Evolutionary conservation across 2,329 filamentous ascomycete species (phyloP).

Genomic region (Samsoniella hepiali): DNA sequence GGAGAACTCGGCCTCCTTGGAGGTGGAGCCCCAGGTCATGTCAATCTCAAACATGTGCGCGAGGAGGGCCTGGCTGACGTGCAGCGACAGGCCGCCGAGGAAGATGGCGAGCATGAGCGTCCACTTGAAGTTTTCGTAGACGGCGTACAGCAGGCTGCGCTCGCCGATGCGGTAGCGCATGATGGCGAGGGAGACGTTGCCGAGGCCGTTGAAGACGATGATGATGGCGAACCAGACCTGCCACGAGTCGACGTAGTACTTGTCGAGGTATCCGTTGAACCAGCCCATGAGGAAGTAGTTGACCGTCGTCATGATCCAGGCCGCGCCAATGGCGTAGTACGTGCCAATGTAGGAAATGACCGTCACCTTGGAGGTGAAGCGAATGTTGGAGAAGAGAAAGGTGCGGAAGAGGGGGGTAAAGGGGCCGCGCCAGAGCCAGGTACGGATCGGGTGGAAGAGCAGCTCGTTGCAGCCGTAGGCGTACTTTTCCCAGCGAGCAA

Average conservation of each 20-base stretch:
- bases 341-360: slow-evolving; percentile 70
- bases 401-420: slow-evolving; percentile 62
- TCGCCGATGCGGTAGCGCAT: slow-evolving; percentile 61
- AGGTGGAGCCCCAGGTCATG: slow-evolving; percentile 52
- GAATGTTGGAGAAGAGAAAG: slow-evolving; percentile 60
- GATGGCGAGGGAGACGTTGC: slow-evolving; percentile 58
- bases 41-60: slow-evolving; percentile 42
- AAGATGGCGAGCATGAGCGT: slow-evolving; percentile 51
- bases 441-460: slow-evolving; percentile 63
- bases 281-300: slow-evolving; percentile 73
- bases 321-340: slow-evolving; percentile 67
- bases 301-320: slow-evolving; percentile 61
- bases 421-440: slow-evolving; percentile 60
- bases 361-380: slow-evolving; percentile 64
- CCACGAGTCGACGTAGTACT: slow-evolving; percentile 66
- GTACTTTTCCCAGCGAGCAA: slow-evolving; percentile 71
- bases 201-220: slow-evolving; percentile 61
- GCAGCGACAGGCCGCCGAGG: slow-evolving; percentile 42
- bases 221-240: slow-evolving; percentile 61
- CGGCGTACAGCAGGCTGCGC: slow-evolving; percentile 42
- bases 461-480: slow-evolving; percentile 70
- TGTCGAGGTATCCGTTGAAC: slow-evolving; percentile 64
- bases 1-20: slow-evolving; percentile 58
- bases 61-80: slow-evolving; percentile 40
- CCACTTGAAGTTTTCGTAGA: slow-evolving; percentile 55